Base-by-base conservation (phyloP, 192 early-diverging fungal species). In the Dissophora ornata region DNA sequence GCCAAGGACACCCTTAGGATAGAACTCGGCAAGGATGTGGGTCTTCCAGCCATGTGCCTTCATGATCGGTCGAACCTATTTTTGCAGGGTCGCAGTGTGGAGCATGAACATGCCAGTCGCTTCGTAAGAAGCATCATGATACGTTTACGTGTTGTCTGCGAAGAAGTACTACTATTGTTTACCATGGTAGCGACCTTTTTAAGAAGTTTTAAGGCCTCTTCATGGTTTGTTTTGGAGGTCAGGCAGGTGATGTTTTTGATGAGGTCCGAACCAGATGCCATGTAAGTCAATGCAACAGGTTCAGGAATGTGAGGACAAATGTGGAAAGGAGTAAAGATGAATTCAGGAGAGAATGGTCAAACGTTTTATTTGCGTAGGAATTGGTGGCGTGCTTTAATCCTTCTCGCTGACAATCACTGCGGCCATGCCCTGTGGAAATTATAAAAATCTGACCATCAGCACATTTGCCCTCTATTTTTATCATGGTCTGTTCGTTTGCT, bases 11-110 rank as follows among this genome's bases (percentile, higher is more conserved):
- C 89, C 79, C 13, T 44, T 57, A 6, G 90, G 87, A 48, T 73
- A 85, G 59, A 94, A 90, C 58, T 94, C 92, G 26, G 57, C 69
- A 28, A 92, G 65, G 0, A 74, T 46, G 16, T 49, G 57, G 8
- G 90, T 87, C 8, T 79, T 75, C 91, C 90, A 92, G 33, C 65
- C 62, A 19, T 74, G 85, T 13, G 84, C 89, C 26, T 80, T 84
- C 90, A 93, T 91, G 57, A 93, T 86, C 9, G 90, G 92, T 24
- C 83, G 81, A 24, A 92, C 90, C 77, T 90, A 36, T 22, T 1
- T 18, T 18, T 8, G 22, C 4, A 33, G 28, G 29, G 25, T 32
- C 13, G 30, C 9, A 52, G n/a, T 24, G 2, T 49, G 47, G 24
- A 49, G 11, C 21, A 21, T 11, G 41, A 53, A 50, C 18, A 28